A percentile compares a stretch with the other conserved stretches of the same genome.
Evolutionary conservation across 2,329 filamentous ascomycete species (phyloP).

Genomic region (Fusarium mexicanum): DNA sequence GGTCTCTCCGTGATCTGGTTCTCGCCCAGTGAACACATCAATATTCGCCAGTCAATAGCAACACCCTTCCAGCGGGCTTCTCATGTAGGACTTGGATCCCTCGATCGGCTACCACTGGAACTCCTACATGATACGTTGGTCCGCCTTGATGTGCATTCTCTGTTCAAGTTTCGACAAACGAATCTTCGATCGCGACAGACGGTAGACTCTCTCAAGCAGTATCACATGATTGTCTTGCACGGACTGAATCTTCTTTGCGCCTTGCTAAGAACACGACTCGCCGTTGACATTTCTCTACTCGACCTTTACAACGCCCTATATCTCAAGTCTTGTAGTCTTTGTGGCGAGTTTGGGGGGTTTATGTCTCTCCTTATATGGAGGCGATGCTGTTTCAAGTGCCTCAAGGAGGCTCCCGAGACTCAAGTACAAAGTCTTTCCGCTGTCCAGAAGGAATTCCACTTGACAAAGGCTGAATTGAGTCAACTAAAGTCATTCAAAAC

Average conservation of each 20-base stretch:
- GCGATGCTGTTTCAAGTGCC: slow-evolving; percentile 45
- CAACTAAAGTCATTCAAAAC: background rate
- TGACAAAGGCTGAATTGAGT: background rate
- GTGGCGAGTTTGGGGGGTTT: slow-evolving; percentile 40
- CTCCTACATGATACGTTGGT: slow-evolving; percentile 36
- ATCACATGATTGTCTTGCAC: slow-evolving; percentile 39
- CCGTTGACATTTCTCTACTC: slow-evolving; percentile 37
- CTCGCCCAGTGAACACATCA: background rate
- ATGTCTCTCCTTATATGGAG: slow-evolving; percentile 42
- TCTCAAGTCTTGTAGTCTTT: slow-evolving; percentile 43
- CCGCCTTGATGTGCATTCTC: slow-evolving; percentile 44
- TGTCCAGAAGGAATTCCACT: background rate
- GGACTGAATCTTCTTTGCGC: slow-evolving; percentile 48
- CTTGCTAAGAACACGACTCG: slow-evolving; percentile 45
- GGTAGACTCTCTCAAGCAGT: slow-evolving; percentile 43
- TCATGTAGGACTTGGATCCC: rapidly evolving
- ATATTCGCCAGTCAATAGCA: background rate
- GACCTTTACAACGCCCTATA: slow-evolving; percentile 44
- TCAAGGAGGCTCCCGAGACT: slow-evolving; percentile 19
- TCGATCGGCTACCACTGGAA: background rate
- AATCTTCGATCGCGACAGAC: slow-evolving; percentile 41
- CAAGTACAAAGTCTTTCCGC: background rate
- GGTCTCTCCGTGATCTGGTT: background rate
- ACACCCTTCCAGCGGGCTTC: background rate
- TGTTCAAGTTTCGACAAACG: slow-evolving; percentile 47